Base-by-base conservation (phyloP, 1,284 basidiomycete species). In the Rhodotorula sp. region DNA sequence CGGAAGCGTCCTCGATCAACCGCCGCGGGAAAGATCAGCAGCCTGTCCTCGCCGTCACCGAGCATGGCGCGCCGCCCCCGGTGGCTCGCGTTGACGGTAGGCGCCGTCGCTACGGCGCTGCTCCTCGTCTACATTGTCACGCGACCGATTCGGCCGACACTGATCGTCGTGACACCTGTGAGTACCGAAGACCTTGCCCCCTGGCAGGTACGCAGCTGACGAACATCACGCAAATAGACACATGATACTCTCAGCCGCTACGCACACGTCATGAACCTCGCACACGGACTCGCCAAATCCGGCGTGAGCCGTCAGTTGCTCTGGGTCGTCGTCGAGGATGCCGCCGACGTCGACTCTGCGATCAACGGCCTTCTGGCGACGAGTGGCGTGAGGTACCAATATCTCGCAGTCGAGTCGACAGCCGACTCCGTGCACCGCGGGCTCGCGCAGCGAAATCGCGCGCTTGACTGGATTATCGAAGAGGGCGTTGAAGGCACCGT, bases 311-410 rank as follows among this genome's bases (percentile, higher is more conserved):
- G 49, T 20, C 46, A 48, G 17, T 48, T 48, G 6, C 60, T 18
- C 29, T 67, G 66, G 66, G 18, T 67, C 46, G 53, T 67, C 46
- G 46, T 67, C 66, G 66, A 67, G 55, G 66, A 67, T n/a, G 60
- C 60, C 24, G 18, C 53, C 18, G 26, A 53, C 37, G 54, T 20
- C 44, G 60, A 67, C 55, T 45, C 54, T 3, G 53, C 66, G 4
- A 29, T 67, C 45, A 12, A 24, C 22, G 29, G 22, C 14, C 49
- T 62, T 10, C 55, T 67, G 6, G 20, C 6, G 12, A 37, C 53
- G 3, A 29, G 18, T 6, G 37, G 30, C 7, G 5, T 58, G 33
- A 20, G 18, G 12, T 51, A 57, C 48, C 57, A 15, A n/a, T 62
- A 62, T 51, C n/a, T 53, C 20, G 17, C 37, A 14, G 48, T 26